Evolutionary conservation across 2,329 filamentous ascomycete genomes (phyloP).

Genomic region (Erysiphe pulchra): DNA sequence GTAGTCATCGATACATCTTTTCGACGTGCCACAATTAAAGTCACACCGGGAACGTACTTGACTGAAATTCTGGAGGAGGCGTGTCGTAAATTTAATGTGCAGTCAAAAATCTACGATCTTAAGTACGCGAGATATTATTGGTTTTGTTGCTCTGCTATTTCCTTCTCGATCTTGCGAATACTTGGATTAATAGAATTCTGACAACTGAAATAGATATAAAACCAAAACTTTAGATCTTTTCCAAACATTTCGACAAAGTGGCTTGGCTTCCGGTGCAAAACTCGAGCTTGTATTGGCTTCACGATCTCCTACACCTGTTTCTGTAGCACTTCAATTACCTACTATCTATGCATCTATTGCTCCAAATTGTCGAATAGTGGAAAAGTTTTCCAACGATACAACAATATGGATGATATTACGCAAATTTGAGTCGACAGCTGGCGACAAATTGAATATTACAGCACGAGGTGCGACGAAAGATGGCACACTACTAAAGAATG

Average conservation of each 20-base stretch:
- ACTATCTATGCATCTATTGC: slow-evolving; percentile 37
- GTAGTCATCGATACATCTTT: slow-evolving; percentile 64
- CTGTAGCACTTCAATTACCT: slow-evolving; percentile 69
- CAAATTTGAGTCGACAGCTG: slow-evolving; percentile 56
- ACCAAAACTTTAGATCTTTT: slow-evolving; percentile 73
- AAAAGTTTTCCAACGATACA: slow-evolving; percentile 72
- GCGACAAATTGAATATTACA: slow-evolving; percentile 51
- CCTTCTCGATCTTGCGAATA: not conserved
- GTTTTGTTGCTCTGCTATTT: slow-evolving; percentile 3
- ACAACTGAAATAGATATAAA: slow-evolving; percentile 30
- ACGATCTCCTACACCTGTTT: slow-evolving; percentile 62
- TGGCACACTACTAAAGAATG: slow-evolving; percentile 28
- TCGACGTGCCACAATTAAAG: slow-evolving; percentile 57
- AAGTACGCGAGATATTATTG: slow-evolving; percentile 28
- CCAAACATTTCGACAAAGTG: slow-evolving; percentile 57
- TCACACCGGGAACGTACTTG: slow-evolving; percentile 54
- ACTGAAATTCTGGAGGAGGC: slow-evolving; percentile 72
- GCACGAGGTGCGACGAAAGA: slow-evolving; percentile 32
- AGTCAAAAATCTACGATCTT: slow-evolving; percentile 48
- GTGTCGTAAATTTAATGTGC: slow-evolving; percentile 41
- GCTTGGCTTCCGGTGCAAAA: slow-evolving; percentile 64
- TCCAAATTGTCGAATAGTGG: slow-evolving; percentile 41
- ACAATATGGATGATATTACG: slow-evolving; percentile 75
- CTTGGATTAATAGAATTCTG: too few species aligned
- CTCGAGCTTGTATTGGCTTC: slow-evolving; percentile 76